A percentile compares a stretch with the other conserved stretches of the same genome.
Conservation (phyloP, 192 early-diverging fungal species). For the Coemansia erecta region DNA sequence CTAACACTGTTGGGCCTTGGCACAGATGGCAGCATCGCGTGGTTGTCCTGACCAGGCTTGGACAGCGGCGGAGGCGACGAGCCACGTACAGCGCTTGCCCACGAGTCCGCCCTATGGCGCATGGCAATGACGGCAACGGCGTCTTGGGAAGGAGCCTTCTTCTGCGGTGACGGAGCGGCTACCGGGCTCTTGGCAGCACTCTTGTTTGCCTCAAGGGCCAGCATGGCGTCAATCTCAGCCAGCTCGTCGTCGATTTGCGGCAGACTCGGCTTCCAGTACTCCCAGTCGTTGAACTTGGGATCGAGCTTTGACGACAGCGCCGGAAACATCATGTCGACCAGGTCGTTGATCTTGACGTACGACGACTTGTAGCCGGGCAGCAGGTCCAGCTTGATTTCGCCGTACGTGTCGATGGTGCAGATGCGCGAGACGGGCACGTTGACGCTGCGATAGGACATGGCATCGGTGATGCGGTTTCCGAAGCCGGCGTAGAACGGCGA, state of each 20-base stretch:
- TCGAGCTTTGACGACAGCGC: conserved; percentile 59
- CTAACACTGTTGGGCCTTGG: neutral
- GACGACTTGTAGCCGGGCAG: conserved; percentile 80
- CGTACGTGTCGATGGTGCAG: conserved; percentile 92
- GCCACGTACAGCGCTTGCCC: conserved; percentile 20
- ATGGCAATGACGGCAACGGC: neutral
- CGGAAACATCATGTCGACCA: conserved; percentile 96
- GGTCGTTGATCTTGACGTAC: conserved; percentile 84
- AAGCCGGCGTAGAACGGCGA: conserved; percentile 96
- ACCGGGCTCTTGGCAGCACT: neutral
- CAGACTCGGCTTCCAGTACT: conserved; percentile 67
- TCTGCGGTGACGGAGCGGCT: too few relatives aligned
- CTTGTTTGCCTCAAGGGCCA: conserved; percentile 5
- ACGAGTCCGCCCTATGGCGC: conserved; percentile 28
- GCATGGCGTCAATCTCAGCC: conserved; percentile 23
- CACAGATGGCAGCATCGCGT: neutral
- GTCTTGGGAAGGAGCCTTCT: too few relatives aligned
- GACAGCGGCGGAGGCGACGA: conserved; percentile 17
- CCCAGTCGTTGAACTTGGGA: conserved; percentile 79
- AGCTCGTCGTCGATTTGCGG: conserved; percentile 41
- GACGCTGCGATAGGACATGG: conserved; percentile 91
- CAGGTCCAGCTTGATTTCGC: conserved; percentile 89
- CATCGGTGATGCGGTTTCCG: conserved; percentile 96
- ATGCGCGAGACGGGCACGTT: conserved; percentile 91
- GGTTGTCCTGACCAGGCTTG: neutral